phyloP scores from a whole-genome alignment of 1,284 basidiomycete genomes.

The Kwoniella shivajii region DNA sequence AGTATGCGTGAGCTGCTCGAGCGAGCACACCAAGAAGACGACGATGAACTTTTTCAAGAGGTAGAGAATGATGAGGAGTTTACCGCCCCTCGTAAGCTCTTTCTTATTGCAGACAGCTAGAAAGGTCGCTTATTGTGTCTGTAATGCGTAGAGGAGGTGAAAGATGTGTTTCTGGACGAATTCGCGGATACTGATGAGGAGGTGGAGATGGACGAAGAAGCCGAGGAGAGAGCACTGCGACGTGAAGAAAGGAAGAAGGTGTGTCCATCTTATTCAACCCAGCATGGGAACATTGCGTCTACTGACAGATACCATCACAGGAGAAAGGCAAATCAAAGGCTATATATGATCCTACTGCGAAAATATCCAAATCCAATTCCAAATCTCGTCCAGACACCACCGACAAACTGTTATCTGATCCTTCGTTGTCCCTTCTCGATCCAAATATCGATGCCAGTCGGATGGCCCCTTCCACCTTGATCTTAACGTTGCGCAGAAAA shows the following conservation, averaged over 20 bases:
- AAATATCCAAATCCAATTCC: background rate
- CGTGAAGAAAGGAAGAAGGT: conserved; percentile 43
- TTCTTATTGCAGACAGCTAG: background rate
- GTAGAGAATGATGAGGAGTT: conserved; percentile 51
- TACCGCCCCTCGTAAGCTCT: conserved; percentile 40
- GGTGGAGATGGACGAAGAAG: conserved; percentile 42
- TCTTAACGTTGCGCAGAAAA: conserved; percentile 42
- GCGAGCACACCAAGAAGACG: conserved; percentile 49
- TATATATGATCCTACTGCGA: conserved; percentile 36
- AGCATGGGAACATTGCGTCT: background rate
- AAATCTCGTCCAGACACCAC: conserved; percentile 1
- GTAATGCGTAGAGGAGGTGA: conserved; percentile 33
- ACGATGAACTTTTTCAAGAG: conserved; percentile 48
- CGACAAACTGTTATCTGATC: conserved; percentile 10
- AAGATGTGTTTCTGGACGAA: conserved; percentile 50
- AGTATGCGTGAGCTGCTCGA: conserved; percentile 54
- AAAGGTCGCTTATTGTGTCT: background rate
- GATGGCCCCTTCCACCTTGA: conserved; percentile 50
- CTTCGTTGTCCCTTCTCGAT: conserved; percentile 24
- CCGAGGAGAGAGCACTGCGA: conserved; percentile 32
- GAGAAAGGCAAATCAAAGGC: conserved; percentile 44
- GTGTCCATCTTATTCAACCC: background rate
- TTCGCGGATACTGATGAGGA: conserved; percentile 54
- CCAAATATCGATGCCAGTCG: conserved; percentile 35
- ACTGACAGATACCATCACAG: conserved; percentile 10